Percentiles rank a stretch among this genome's conserved stretches.
Conservation (phyloP, 352 stramenopile species). For the Globisporangium spiculum region DNA sequence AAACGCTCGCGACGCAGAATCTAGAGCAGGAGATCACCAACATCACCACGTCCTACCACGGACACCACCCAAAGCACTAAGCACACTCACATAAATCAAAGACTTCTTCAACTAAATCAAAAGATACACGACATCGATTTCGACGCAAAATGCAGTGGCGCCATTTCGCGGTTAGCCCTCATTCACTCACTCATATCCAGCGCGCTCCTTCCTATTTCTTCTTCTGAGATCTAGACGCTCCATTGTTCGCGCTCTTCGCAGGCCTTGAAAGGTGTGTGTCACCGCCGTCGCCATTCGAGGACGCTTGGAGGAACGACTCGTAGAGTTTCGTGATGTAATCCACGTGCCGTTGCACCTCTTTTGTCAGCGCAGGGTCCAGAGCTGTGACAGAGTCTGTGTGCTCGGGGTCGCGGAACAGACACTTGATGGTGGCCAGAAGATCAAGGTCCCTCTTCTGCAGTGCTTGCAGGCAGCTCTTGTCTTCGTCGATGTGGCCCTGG, state of each 20-base stretch:
- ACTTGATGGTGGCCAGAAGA: conserved; percentile 31
- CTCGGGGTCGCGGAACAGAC: conserved; percentile 19
- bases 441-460: conserved; percentile 52
- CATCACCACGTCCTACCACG: conserved; percentile 37
- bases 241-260: conserved; percentile 5
- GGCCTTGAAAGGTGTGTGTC: neutral
- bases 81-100: neutral
- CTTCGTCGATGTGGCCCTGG: conserved; percentile 47
- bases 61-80: conserved; percentile 1
- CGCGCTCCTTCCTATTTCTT: conserved; percentile 17
- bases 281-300: neutral
- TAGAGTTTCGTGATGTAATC: conserved; percentile 67
- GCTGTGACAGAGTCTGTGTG: conserved; percentile 26
- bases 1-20: conserved; percentile 65
- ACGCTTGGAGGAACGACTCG: conserved; percentile 11
- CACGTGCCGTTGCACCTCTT: conserved; percentile 57
- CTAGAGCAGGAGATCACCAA: conserved; percentile 72
- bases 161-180: neutral
- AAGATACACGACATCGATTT: neutral
- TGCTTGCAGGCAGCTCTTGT: conserved; percentile 40
- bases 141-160: neutral
- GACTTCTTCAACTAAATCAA: neutral
- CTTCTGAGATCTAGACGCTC: conserved; percentile 20
- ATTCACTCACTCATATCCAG: neutral
- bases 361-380: conserved; percentile 41